These are phyloP conservation scores for Ophiostoma ulmi DNA, from an alignment of 2,329 filamentous ascomycete genomes.

Conservation along the genomic window DNA sequence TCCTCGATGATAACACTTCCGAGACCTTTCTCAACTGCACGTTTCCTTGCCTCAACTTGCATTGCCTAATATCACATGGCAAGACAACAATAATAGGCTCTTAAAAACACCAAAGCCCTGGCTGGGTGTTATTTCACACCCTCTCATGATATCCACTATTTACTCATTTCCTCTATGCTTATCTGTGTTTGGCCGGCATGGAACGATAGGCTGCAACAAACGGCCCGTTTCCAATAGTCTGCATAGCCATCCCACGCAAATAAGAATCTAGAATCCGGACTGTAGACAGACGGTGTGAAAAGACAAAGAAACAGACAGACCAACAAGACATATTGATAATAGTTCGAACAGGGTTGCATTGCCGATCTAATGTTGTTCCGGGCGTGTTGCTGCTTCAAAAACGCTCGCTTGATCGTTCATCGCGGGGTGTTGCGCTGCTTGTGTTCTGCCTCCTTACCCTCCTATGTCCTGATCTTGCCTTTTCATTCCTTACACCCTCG, in stretches of 20 bases:
- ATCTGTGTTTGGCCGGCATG: conserved; percentile 4
- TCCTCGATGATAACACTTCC: neutral
- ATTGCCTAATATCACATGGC: neutral
- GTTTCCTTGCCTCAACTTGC: neutral
- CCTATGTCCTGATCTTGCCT: neutral
- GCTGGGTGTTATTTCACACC: neutral
- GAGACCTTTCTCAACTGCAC: neutral
- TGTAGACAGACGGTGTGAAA: neutral
- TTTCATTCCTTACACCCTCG: neutral
- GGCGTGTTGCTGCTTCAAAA: neutral
- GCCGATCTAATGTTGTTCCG: neutral
- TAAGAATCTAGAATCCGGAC: neutral
- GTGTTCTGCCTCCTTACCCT: neutral
- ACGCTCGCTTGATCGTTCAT: neutral
- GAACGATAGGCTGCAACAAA: conserved; percentile 9
- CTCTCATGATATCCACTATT: conserved; percentile 2
- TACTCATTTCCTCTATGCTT: conserved; percentile 8
- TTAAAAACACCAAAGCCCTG: neutral
- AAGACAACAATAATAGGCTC: neutral
- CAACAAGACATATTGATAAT: neutral
- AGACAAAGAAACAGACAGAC: neutral
- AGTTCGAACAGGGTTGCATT: neutral
- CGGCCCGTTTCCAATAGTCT: conserved; percentile 17
- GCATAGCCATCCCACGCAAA: neutral
- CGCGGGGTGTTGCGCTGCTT: neutral